phyloP scores from a whole-genome alignment of 2,329 filamentous ascomycete genomes.

The Phaeosphaeriaceae sp. region DNA sequence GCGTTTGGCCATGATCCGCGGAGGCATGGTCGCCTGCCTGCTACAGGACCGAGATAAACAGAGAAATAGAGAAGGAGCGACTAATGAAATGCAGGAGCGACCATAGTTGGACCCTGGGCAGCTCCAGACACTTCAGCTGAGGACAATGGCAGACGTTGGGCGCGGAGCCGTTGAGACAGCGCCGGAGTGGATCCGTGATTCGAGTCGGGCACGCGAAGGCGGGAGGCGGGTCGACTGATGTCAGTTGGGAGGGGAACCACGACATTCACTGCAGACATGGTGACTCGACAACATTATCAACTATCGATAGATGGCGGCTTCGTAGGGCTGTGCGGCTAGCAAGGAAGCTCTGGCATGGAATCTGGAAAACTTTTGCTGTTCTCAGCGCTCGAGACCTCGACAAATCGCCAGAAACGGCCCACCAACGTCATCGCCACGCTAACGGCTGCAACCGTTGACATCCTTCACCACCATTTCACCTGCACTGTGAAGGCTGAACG shows the following conservation, averaged over 20 bases:
- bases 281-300: neutral
- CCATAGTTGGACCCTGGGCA: conserved; percentile 1
- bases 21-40: conserved; percentile 1
- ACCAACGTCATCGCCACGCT: conserved; percentile 21
- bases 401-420: neutral
- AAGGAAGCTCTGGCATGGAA: conserved; percentile 10
- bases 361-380: conserved; percentile 14
- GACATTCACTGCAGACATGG: conserved; percentile 3
- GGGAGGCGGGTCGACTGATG: neutral
- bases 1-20: neutral
- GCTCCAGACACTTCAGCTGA: neutral
- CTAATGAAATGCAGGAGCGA: neutral
- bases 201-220: neutral
- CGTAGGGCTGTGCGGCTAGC: conserved; percentile 18
- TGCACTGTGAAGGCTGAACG: neutral
- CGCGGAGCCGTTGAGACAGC: conserved; percentile 3
- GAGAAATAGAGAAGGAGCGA: neutral
- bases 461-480: neutral
- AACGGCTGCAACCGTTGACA: conserved; percentile 3
- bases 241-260: conserved; percentile 2
- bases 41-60: neutral
- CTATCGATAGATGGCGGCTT: neutral
- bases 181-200: conserved; percentile 5
- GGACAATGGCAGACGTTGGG: neutral
- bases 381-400: conserved; percentile 14